Base-by-base conservation (phyloP, 768 basidiomycete genomes). In the Boletus insuetus region DNA sequence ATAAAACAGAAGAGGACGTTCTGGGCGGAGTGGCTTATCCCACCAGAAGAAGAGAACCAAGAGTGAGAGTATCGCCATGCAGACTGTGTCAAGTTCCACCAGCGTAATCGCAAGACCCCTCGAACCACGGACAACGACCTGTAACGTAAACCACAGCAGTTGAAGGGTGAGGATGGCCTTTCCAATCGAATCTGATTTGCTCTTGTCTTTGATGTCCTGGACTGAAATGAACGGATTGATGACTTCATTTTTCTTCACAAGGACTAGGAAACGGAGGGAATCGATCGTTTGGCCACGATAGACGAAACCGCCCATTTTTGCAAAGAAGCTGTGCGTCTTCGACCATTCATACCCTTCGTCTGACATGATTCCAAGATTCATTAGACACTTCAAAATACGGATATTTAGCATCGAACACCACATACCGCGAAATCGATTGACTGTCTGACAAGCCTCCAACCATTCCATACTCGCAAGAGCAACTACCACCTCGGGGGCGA, bases 1-100 rank as follows among this genome's bases (percentile, higher is more conserved):
- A 35, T 51, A 51, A 7, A 55, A 55, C 2, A 46, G 19, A 7
- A 46, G 49, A 5, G 54, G 44, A 13, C 37, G 17, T 29, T 35
- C 14, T 4, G 48, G 19, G 11, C 54, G 26, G 26, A 49, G 32
- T 32, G 54, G 54, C n/a, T 55, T 56, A 24, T 56, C 5, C 22
- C 32, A 20, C 55, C 55, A 56, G 10, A 56, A 35, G 19, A 34
- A 46, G 17, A 56, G n/a, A 10, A 46, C 32, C 26, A 46, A 26
- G 19, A 52, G 13, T 1, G 45, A 29, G 10, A 56, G 32, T 0
- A 29, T 11, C 13, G 31, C 45, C 45, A 56, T 52, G 34, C 44
- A 56, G 3, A 52, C n/a, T 5, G 45, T 56, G 39, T 56, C 55
- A 2, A 52, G 44, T 29, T 56, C 50, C 44, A 56, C 26, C 19